These are phyloP conservation scores for Penicillium steckii DNA, from an alignment of 495 filamentous ascomycete species.

Conservation along the genomic window DNA sequence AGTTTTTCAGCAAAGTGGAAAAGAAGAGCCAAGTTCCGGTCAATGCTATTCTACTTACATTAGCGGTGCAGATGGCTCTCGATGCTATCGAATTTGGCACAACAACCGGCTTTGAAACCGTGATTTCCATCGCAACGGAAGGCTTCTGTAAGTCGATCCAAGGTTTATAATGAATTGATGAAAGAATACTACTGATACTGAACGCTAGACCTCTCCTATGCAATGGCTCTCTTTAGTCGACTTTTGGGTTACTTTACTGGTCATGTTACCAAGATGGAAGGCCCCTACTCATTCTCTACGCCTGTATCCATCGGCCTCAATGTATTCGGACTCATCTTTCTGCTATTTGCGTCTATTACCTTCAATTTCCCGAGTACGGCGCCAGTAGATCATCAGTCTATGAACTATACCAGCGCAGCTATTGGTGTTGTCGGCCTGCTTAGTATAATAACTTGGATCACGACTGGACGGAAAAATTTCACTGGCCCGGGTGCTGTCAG, in stretches of 20 bases:
- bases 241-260: slow-evolving; percentile 49
- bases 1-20: slow-evolving; percentile 39
- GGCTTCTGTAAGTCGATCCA: slow-evolving; percentile 49
- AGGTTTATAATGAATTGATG: not conserved
- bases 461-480: slow-evolving; percentile 49
- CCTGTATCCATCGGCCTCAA: slow-evolving; percentile 50
- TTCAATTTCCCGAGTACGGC: slow-evolving; percentile 56
- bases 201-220: slow-evolving; percentile 54
- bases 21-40: slow-evolving; percentile 43
- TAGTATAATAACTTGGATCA: slow-evolving; percentile 51
- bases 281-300: slow-evolving; percentile 32
- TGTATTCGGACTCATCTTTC: slow-evolving; percentile 49
- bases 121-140: slow-evolving; percentile 55
- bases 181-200: slow-evolving; percentile 10
- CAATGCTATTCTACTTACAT: slow-evolving; percentile 48
- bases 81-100: slow-evolving; percentile 59
- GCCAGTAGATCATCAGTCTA: slow-evolving; percentile 50
- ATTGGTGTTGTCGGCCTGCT: slow-evolving; percentile 54
- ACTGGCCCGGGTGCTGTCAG: slow-evolving; percentile 43
- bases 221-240: slow-evolving; percentile 52
- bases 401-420: slow-evolving; percentile 61
- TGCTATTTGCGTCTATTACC: slow-evolving; percentile 53
- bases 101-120: slow-evolving; percentile 55
- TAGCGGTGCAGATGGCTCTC: slow-evolving; percentile 52
- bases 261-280: slow-evolving; percentile 37